Conservation (phyloP, 2,329 filamentous ascomycete genomes). For the Colletotrichum agaves region DNA sequence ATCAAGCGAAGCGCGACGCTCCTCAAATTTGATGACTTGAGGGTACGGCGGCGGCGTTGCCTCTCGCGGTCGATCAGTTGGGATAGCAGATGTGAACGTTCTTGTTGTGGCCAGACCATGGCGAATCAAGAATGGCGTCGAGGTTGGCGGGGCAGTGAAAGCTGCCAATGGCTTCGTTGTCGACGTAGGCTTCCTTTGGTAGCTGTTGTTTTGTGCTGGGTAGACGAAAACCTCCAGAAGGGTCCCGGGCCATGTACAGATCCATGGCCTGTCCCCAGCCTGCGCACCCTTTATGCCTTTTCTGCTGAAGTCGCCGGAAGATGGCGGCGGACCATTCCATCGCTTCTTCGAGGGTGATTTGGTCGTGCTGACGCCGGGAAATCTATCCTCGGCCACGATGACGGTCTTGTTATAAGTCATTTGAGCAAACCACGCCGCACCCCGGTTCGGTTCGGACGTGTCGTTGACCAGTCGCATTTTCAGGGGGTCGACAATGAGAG, state of each 20-base stretch:
- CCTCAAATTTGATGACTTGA: constrained; percentile 64
- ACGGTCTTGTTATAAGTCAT: constrained; percentile 67
- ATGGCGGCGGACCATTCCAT: constrained; percentile 16
- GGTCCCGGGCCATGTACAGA: constrained; percentile 68
- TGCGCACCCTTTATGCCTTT: constrained; percentile 50
- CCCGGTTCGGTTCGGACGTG: constrained; percentile 56
- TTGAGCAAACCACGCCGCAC: constrained; percentile 66
- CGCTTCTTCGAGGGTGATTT: constrained; percentile 30
- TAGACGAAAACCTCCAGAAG: constrained; percentile 68
- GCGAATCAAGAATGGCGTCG: constrained; percentile 31
- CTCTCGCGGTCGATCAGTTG: constrained; percentile 11
- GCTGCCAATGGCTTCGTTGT: constrained; percentile 20
- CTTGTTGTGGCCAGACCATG: constrained; percentile 11
- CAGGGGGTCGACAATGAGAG: constrained; percentile 52
- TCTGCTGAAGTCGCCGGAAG: constrained; percentile 47
- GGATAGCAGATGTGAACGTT: background rate
- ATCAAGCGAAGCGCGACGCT: constrained; percentile 56
- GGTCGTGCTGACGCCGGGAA: constrained; percentile 42
- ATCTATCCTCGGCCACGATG: constrained; percentile 57
- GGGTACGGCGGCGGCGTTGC: constrained; percentile 55
- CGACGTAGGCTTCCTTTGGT: constrained; percentile 28
- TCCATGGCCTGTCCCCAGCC: constrained; percentile 65
- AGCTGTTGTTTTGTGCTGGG: constrained; percentile 61
- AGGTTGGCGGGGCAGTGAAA: constrained; percentile 33
- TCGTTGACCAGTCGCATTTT: constrained; percentile 63